Evolutionary conservation across 176 grass and related monocot genomes (phyloP).

Genomic region (Pharus latifolius): DNA sequence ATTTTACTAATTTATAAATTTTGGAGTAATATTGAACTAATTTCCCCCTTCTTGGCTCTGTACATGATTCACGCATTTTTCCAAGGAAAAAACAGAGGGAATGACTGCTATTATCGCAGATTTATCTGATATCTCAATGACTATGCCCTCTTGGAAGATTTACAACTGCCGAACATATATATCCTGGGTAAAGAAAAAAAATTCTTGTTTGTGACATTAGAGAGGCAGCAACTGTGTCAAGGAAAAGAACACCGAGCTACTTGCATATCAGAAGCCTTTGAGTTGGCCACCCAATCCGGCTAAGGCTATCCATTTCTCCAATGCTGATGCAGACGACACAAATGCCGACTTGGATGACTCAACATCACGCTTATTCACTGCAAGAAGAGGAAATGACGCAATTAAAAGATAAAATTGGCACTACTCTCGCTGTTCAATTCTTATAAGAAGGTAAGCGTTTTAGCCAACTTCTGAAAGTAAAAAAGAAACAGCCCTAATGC

Average conservation of each 20-base stretch:
- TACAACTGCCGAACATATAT: neutral
- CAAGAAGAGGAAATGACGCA: neutral
- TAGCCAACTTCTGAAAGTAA: neutral
- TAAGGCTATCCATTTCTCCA: slow-evolving; percentile 80
- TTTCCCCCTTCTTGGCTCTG: too few relatives aligned
- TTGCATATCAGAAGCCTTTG: slow-evolving; percentile 53
- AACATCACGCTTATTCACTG: slow-evolving; percentile 65
- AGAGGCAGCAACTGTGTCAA: neutral
- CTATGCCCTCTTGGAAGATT: slow-evolving; percentile 11
- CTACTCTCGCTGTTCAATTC: too few relatives aligned
- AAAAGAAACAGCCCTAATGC: neutral
- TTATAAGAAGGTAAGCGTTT: too few relatives aligned
- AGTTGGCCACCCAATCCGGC: slow-evolving; percentile 59
- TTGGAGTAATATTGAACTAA: too few relatives aligned
- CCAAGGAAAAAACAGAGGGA: neutral
- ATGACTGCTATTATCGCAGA: neutral
- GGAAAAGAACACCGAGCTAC: neutral
- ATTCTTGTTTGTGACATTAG: neutral
- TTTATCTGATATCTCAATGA: neutral
- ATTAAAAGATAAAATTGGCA: neutral
- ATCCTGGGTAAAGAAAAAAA: neutral
- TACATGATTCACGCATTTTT: neutral
- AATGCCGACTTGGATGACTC: slow-evolving; percentile 73
- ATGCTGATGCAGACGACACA: slow-evolving; percentile 61
- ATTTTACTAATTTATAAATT: too few relatives aligned